Evolutionary conservation across 2,329 filamentous ascomycete species (phyloP).

Genomic region (Beauveria asiatica): DNA sequence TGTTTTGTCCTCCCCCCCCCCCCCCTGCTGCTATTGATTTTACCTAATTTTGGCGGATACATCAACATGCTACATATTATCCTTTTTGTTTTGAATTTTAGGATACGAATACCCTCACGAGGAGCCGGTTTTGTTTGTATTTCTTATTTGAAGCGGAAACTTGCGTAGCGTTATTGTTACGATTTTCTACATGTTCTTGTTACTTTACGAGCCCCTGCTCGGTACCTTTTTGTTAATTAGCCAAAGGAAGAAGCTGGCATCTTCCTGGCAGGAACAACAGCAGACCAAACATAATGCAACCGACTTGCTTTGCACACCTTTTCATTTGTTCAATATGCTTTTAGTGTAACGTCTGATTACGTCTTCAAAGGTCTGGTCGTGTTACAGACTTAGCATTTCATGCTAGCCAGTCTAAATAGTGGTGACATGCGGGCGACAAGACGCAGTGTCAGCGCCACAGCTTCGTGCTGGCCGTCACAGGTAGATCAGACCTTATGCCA

Average conservation of each 20-base stretch:
- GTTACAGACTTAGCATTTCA: background rate
- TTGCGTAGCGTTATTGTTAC: background rate
- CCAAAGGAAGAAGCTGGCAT: background rate
- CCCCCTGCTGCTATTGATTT: too few species aligned
- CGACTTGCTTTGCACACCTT: background rate
- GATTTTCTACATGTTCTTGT: background rate
- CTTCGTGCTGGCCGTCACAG: too few species aligned
- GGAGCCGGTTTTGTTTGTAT: background rate
- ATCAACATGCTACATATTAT: background rate
- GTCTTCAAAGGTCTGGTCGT: background rate
- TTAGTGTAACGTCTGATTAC: background rate
- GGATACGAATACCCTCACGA: slow-evolving; percentile 2
- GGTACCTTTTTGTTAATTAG: background rate
- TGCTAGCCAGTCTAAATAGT: background rate
- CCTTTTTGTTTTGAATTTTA: background rate
- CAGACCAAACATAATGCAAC: background rate
- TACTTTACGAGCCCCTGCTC: background rate
- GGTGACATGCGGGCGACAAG: background rate
- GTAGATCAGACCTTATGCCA: background rate
- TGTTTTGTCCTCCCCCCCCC: too few species aligned
- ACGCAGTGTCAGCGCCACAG: too few species aligned
- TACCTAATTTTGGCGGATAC: too few species aligned
- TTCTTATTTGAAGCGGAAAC: too few species aligned
- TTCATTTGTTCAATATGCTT: background rate
- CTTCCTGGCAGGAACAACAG: background rate